These are phyloP conservation scores for Aspergillus hiratsukae DNA, from an alignment of 2,329 filamentous ascomycete species.

Conservation along the genomic window DNA sequence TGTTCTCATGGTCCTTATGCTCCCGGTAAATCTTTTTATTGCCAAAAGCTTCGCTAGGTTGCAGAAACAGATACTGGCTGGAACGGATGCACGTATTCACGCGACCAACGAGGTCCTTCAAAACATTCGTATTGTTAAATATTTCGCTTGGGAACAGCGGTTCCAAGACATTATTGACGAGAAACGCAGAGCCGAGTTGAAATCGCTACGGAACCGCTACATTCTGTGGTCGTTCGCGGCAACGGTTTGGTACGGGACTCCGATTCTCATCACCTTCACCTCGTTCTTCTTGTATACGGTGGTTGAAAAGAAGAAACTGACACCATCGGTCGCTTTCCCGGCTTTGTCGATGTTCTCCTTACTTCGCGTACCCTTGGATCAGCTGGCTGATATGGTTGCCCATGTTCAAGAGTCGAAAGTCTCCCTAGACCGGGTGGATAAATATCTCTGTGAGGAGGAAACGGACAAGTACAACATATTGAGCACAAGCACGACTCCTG, in stretches of 20 bases:
- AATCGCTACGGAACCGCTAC: conserved; percentile 74
- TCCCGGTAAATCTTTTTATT: conserved; percentile 87
- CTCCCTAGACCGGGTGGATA: conserved; percentile 92
- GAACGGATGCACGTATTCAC: conserved; percentile 93
- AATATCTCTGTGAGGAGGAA: conserved; percentile 88
- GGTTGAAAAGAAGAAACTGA: conserved; percentile 80
- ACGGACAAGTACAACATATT: conserved; percentile 93
- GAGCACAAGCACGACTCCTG: conserved; percentile 63
- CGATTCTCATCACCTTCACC: conserved; percentile 91
- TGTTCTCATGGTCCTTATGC: conserved; percentile 77
- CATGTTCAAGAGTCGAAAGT: conserved; percentile 97
- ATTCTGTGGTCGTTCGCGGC: conserved; percentile 88
- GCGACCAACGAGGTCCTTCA: conserved; percentile 95
- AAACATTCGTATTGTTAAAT: conserved; percentile 99
- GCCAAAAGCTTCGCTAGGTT: conserved; percentile 79
- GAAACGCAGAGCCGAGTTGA: conserved; percentile 75
- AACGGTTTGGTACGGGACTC: conserved; percentile 94
- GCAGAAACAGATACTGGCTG: conserved; percentile 86
- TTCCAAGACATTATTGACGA: conserved; percentile 85
- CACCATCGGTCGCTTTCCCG: conserved; percentile 92
- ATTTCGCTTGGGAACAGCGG: conserved; percentile 95
- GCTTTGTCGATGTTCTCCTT: conserved; percentile 94
- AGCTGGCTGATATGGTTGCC: conserved; percentile 96
- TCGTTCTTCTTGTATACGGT: conserved; percentile 92
- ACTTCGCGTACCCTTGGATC: conserved; percentile 86